These are phyloP conservation scores for Xylaria scruposa DNA, from an alignment of 495 filamentous ascomycete genomes.

Conservation along the genomic window DNA sequence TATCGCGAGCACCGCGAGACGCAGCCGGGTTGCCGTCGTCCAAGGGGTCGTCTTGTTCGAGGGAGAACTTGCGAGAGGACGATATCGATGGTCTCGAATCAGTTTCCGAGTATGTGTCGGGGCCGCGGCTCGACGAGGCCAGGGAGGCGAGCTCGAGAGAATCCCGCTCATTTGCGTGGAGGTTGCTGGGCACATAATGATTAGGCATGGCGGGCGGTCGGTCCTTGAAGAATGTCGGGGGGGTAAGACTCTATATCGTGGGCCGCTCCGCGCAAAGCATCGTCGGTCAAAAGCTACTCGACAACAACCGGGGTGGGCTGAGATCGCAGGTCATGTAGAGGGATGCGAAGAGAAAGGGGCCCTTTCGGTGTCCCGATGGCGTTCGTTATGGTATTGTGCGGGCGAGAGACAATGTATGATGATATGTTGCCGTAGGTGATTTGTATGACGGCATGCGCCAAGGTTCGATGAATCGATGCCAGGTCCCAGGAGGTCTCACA, in stretches of 20 bases:
- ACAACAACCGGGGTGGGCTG: not conserved
- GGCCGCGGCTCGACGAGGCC: conserved; percentile 74
- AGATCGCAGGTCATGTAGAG: not conserved
- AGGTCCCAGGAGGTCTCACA: not conserved
- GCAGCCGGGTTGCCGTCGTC: conserved; percentile 58
- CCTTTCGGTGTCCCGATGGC: conserved; percentile 2
- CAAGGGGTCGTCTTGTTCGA: conserved; percentile 84
- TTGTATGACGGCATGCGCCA: conserved; percentile 23
- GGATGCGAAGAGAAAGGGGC: not conserved
- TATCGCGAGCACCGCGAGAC: conserved; percentile 58
- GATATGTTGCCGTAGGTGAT: conserved; percentile 4
- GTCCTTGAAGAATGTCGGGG: conserved; percentile 4
- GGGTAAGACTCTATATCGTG: conserved; percentile 20
- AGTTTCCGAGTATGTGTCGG: conserved; percentile 64
- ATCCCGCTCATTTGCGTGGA: conserved; percentile 68
- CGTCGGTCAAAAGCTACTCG: not conserved
- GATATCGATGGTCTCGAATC: conserved; percentile 83
- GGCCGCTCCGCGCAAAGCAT: conserved; percentile 12
- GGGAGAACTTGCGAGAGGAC: conserved; percentile 88
- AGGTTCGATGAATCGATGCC: conserved; percentile 20
- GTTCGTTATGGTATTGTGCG: not conserved
- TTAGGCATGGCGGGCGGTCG: conserved; percentile 47
- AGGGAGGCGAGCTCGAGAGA: conserved; percentile 96
- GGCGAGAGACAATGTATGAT: not conserved
- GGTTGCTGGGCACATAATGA: conserved; percentile 56